phyloP scores from a whole-genome alignment of 1,284 basidiomycete species.

The Tetrapyrgos nigripes region DNA sequence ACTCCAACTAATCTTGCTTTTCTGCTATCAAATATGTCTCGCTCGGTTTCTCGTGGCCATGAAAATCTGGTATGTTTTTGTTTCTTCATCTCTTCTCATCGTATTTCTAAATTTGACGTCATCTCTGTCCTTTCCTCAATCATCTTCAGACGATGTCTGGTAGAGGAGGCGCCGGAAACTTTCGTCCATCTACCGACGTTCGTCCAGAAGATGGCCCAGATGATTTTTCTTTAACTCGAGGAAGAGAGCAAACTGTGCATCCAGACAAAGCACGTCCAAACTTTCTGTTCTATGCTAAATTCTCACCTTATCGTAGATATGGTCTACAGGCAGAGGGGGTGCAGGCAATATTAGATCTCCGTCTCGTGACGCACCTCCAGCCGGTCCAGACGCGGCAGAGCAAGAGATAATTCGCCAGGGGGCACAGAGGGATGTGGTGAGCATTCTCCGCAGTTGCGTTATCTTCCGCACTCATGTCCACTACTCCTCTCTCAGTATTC shows the following conservation, averaged over 20 bases:
- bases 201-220: slow-evolving; percentile 45
- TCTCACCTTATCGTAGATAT: slow-evolving; percentile 40
- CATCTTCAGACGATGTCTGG: slow-evolving; percentile 59
- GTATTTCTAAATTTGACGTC: too few relatives aligned
- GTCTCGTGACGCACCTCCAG: slow-evolving; percentile 57
- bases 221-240: slow-evolving; percentile 55
- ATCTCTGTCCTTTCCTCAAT: neutral
- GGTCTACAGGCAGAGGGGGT: slow-evolving; percentile 77
- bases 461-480: neutral
- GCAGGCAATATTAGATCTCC: slow-evolving; percentile 80
- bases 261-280: slow-evolving; percentile 36
- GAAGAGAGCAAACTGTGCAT: slow-evolving; percentile 56
- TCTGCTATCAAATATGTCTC: neutral
- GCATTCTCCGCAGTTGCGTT: slow-evolving; percentile 3
- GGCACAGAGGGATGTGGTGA: slow-evolving; percentile 40
- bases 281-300: neutral
- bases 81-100: too few relatives aligned
- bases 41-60: neutral
- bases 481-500: slow-evolving; percentile 48
- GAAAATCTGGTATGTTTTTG: neutral
- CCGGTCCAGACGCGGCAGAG: slow-evolving; percentile 38
- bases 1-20: neutral
- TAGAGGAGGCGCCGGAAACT: slow-evolving; percentile 73
- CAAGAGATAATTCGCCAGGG: slow-evolving; percentile 51
- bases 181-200: slow-evolving; percentile 55